Conservation (phyloP, 768 basidiomycete genomes). For the Bullera alba region DNA sequence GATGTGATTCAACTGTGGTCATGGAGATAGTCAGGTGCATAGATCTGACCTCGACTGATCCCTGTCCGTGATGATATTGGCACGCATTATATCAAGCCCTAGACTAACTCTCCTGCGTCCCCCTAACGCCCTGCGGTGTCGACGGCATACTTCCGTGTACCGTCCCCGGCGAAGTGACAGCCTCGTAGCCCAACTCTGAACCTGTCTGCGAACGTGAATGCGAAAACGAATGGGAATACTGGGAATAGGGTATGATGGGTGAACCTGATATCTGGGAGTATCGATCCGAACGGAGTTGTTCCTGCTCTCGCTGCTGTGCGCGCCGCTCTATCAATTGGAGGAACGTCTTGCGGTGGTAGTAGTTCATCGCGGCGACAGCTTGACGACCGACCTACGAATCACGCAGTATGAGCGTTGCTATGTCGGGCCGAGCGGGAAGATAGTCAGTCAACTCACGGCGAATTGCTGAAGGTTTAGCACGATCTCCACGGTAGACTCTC, state of each 20-base stretch:
- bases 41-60: too few relatives aligned
- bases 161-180: slow-evolving; percentile 7
- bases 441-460: slow-evolving; percentile 54
- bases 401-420: neutral
- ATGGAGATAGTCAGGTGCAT: too few relatives aligned
- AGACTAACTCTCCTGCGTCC: too few relatives aligned
- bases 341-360: slow-evolving; percentile 32
- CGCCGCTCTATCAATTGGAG: slow-evolving; percentile 19
- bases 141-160: slow-evolving; percentile 12
- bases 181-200: neutral
- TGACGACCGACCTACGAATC: slow-evolving; percentile 34
- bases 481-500: slow-evolving; percentile 73
- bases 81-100: too few relatives aligned
- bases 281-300: neutral
- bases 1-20: too few relatives aligned
- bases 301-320: slow-evolving; percentile 1
- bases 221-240: neutral
- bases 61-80: too few relatives aligned
- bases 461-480: slow-evolving; percentile 70
- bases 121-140: slow-evolving; percentile 13
- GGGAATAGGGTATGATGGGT: neutral
- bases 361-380: slow-evolving; percentile 29
- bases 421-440: neutral
- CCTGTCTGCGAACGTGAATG: neutral
- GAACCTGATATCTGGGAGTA: neutral